Base-by-base conservation (phyloP, 2,329 filamentous ascomycete genomes). In the Phaeosphaeriaceae sp. region DNA sequence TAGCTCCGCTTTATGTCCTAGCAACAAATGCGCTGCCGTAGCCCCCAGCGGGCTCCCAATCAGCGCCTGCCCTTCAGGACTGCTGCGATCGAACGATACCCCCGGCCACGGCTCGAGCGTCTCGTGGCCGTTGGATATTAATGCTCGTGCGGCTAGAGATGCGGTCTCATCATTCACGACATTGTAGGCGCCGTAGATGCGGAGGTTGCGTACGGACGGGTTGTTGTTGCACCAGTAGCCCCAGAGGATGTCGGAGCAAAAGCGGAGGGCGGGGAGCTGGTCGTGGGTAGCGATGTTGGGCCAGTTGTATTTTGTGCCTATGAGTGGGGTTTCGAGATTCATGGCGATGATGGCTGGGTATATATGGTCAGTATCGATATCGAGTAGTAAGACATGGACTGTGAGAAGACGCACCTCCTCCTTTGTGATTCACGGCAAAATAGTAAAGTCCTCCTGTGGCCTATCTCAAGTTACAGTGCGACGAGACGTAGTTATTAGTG, bases 201-300 rank as follows among this genome's bases (percentile, higher is more conserved):
- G 53, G 10, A 71, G 58, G 19, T 64, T 65, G 15, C 25, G 51
- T 2, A 68, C 17, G 17, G 64, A 27, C 0, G 58, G 36, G 24
- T 68, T 66, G 0, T 57, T 36, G 15, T 54, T 49, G 27, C n/a
- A 21, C 66, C 65, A 71, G 41, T 55, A 65, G 2, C 56, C 65
- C 69, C 66, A 71, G 4, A 68, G 45, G n/a, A 71, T 44, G 21
- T 69, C 66, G 5, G 67, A 64, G 22, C 63, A 48, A 5, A 53
- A 45, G 6, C 60, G 54, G 0, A 71, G 57, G 1, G 44, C 24
- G 1, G 67, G 69, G 0, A 70, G 60, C n/a, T 66, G 60, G 0
- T 62, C 33, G 0, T 24, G 33, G 0, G 51, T 40, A 1, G 41
- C 46, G 20, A 50, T 49, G 24, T 47, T 46, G 19, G n/a, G 17